A percentile compares a stretch with the other conserved stretches of the same genome.
phyloP scores from a whole-genome alignment of 768 basidiomycete genomes.

The Coprinopsis strossmayeri region DNA sequence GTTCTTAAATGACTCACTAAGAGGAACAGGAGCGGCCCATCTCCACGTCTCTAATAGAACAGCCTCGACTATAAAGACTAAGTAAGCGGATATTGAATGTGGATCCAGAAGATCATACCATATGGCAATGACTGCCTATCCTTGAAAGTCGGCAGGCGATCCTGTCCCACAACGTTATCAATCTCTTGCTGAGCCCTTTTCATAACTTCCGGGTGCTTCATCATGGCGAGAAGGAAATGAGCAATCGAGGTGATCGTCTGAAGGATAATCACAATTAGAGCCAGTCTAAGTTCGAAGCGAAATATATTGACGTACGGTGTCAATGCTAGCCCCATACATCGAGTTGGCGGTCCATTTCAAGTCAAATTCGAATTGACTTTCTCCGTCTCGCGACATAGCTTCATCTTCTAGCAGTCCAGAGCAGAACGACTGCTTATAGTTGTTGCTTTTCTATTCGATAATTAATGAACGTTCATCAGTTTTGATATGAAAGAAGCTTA shows the following conservation, averaged over 20 bases:
- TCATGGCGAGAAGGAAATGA: constrained; percentile 65
- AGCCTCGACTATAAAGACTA: constrained; percentile 33
- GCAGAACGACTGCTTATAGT: constrained; percentile 34
- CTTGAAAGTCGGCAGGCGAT: constrained; percentile 52
- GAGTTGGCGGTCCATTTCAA: constrained; percentile 81
- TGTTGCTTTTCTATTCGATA: constrained; percentile 31
- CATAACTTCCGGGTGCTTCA: constrained; percentile 50
- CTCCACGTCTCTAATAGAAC: constrained; percentile 49
- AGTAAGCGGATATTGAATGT: constrained; percentile 3
- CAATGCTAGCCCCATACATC: constrained; percentile 64
- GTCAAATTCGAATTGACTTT: constrained; percentile 57
- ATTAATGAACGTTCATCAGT: constrained; percentile 9
- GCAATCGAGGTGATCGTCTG: constrained; percentile 50
- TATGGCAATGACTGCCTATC: constrained; percentile 55
- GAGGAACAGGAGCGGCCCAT: constrained; percentile 52
- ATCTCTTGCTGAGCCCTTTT: constrained; percentile 59
- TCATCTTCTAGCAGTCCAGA: constrained; percentile 52
- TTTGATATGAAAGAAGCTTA: constrained; percentile 21
- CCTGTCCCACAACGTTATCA: constrained; percentile 48
- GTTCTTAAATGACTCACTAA: constrained; percentile 32
- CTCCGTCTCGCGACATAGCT: constrained; percentile 23
- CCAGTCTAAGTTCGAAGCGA: background rate
- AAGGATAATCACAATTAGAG: constrained; percentile 1
- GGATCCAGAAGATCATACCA: constrained; percentile 22
- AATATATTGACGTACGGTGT: constrained; percentile 40